phyloP scores from a whole-genome alignment of 2,329 filamentous ascomycete genomes.

The Apiospora pterosperma region DNA sequence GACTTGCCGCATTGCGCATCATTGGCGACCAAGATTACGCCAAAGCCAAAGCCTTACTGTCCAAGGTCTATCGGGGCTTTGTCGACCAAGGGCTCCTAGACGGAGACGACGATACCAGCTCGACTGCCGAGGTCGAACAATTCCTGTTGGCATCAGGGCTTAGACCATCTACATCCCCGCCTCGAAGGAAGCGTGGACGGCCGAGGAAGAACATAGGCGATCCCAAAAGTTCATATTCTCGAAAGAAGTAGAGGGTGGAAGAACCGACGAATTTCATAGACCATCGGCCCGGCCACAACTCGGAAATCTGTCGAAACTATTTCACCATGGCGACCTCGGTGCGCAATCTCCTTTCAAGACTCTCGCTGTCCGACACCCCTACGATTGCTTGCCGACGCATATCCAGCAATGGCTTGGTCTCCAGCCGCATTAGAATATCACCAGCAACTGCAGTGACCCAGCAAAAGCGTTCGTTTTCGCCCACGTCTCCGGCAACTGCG shows the following conservation, averaged over 20 bases:
- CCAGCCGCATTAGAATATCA: neutral
- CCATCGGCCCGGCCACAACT: neutral
- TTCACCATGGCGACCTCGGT: neutral
- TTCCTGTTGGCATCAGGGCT: neutral
- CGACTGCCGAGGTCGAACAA: neutral
- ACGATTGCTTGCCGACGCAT: neutral
- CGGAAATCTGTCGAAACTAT: neutral
- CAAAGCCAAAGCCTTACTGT: neutral
- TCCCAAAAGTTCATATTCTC: neutral
- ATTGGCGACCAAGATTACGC: neutral
- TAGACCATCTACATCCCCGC: neutral
- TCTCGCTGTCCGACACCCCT: conserved; percentile 11
- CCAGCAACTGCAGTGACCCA: neutral
- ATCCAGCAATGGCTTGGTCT: neutral
- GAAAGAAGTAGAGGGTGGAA: neutral
- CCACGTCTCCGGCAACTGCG: conserved; percentile 4
- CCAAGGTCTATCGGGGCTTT: neutral
- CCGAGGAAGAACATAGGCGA: neutral
- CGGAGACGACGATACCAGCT: neutral
- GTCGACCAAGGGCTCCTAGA: neutral
- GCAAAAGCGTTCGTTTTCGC: neutral
- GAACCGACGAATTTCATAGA: neutral
- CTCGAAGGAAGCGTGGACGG: neutral
- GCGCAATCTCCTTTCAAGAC: conserved; percentile 21
- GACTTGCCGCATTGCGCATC: neutral